A percentile compares a stretch with the other conserved stretches of the same genome.
These are phyloP conservation scores for Fraxinus ornus DNA, from an alignment of 305 asterid genomes.

Conservation along the genomic window DNA sequence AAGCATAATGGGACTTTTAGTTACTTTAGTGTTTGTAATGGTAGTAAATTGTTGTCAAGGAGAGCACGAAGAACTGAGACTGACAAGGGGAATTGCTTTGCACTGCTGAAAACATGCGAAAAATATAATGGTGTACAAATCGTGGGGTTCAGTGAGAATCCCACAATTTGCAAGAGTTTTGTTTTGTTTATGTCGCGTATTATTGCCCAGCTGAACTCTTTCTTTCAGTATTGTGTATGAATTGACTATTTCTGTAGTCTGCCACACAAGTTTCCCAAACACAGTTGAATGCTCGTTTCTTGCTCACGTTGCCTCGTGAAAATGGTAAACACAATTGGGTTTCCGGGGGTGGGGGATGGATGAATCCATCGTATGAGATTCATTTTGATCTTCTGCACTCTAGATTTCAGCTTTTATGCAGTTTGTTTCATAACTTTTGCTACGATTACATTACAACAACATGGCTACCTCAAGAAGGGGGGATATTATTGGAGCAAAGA, in stretches of 20 bases:
- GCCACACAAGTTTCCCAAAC: neutral
- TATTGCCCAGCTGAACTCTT: neutral
- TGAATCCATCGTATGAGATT: neutral
- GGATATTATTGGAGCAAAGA: neutral
- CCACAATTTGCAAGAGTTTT: neutral
- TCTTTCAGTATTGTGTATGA: conserved; percentile 19
- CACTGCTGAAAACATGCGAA: neutral
- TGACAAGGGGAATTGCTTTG: neutral
- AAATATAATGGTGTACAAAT: neutral
- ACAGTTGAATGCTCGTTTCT: neutral
- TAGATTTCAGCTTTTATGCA: neutral
- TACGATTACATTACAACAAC: neutral
- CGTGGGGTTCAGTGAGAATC: neutral
- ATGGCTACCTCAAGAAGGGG: neutral
- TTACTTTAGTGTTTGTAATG: neutral
- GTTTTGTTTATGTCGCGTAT: neutral
- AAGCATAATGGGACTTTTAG: neutral
- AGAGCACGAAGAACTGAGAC: neutral
- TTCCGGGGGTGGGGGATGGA: neutral
- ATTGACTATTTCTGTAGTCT: neutral
- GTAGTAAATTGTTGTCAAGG: neutral
- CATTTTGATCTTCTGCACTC: neutral
- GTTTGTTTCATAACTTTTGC: neutral
- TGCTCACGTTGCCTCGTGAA: neutral
- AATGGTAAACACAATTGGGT: neutral